These are phyloP conservation scores for Saussurea involucrata DNA, from an alignment of 129 eudicot genomes.

Conservation along the genomic window DNA sequence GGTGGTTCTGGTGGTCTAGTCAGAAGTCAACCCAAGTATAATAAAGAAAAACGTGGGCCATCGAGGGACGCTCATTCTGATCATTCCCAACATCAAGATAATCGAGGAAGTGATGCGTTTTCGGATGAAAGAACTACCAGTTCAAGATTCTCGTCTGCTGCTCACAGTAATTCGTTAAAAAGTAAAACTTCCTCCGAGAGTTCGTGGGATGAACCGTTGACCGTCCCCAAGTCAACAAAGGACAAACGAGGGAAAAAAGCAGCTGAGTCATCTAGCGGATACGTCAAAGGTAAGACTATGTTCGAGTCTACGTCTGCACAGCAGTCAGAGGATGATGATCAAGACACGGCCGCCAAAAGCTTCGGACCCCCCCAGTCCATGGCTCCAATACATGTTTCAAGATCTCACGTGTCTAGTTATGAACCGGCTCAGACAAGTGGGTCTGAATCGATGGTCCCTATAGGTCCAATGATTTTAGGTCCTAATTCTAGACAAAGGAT, in stretches of 20 bases:
- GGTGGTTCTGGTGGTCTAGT: conserved; percentile 40
- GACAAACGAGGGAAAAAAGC: conserved; percentile 69
- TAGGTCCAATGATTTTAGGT: conserved; percentile 54
- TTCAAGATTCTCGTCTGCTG: conserved; percentile 73
- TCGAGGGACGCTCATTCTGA: conserved; percentile 30
- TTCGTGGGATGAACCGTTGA: conserved; percentile 80
- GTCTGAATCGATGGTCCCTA: conserved; percentile 58
- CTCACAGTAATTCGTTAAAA: conserved; percentile 63
- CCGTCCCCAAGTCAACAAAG: conserved; percentile 48
- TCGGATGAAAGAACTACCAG: conserved; percentile 65
- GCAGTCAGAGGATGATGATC: conserved; percentile 48
- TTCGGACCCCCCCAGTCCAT: conserved; percentile 36
- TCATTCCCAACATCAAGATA: conserved; percentile 35
- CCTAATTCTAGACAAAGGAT: conserved; percentile 59
- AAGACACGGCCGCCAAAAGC: conserved; percentile 36
- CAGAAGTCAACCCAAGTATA: conserved; percentile 49
- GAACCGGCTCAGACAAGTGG: conserved; percentile 71
- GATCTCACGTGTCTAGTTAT: conserved; percentile 39
- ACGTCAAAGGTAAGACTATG: conserved; percentile 58
- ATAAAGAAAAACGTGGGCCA: conserved; percentile 54
- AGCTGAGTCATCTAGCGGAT: conserved; percentile 39
- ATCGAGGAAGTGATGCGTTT: conserved; percentile 34
- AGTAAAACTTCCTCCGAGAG: conserved; percentile 89
- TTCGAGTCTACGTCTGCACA: conserved; percentile 32
- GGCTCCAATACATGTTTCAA: conserved; percentile 35